Percentiles rank a stretch among this genome's conserved stretches.
These are phyloP conservation scores for Xylaria hypoxylon DNA, from an alignment of 2,329 filamentous ascomycete species.

Conservation along the genomic window DNA sequence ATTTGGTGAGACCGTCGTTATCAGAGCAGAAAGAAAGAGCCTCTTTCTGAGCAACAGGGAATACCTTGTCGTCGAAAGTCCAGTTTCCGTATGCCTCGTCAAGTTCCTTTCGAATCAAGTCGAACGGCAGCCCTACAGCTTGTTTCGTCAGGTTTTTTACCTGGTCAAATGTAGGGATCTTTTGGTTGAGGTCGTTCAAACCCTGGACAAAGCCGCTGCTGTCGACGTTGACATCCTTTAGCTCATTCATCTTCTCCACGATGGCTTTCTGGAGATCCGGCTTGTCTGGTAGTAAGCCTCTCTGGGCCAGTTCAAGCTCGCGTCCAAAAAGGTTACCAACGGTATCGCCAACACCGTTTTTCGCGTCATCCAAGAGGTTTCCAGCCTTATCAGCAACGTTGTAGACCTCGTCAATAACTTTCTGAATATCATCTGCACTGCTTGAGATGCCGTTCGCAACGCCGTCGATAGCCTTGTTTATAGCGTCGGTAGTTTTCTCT, in stretches of 20 bases:
- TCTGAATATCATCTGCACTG: constrained; percentile 67
- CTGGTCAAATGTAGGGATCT: constrained; percentile 84
- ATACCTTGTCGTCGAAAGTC: constrained; percentile 79
- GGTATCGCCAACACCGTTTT: constrained; percentile 41
- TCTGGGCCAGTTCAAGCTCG: constrained; percentile 15
- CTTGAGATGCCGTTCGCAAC: constrained; percentile 58
- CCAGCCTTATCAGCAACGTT: constrained; percentile 63
- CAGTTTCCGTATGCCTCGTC: constrained; percentile 78
- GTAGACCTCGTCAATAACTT: constrained; percentile 68
- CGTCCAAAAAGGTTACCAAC: constrained; percentile 53
- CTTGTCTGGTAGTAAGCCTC: constrained; percentile 41
- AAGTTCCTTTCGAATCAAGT: constrained; percentile 79
- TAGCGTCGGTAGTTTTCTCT: constrained; percentile 57
- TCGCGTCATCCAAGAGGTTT: constrained; percentile 42
- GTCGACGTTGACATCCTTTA: constrained; percentile 76
- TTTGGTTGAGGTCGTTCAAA: constrained; percentile 77
- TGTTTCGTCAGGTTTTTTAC: constrained; percentile 84
- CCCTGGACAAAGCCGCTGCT: constrained; percentile 75
- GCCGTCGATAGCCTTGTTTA: constrained; percentile 62
- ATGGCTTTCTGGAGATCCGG: constrained; percentile 69
- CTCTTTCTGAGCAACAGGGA: constrained; percentile 87
- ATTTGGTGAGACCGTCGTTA: constrained; percentile 82
- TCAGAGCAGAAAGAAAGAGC: constrained; percentile 88
- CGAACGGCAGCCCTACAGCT: constrained; percentile 82
- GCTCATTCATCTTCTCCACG: constrained; percentile 55